Evolutionary conservation across 179 eudicot genomes (phyloP).

Genomic region (Beta lomatogona): DNA sequence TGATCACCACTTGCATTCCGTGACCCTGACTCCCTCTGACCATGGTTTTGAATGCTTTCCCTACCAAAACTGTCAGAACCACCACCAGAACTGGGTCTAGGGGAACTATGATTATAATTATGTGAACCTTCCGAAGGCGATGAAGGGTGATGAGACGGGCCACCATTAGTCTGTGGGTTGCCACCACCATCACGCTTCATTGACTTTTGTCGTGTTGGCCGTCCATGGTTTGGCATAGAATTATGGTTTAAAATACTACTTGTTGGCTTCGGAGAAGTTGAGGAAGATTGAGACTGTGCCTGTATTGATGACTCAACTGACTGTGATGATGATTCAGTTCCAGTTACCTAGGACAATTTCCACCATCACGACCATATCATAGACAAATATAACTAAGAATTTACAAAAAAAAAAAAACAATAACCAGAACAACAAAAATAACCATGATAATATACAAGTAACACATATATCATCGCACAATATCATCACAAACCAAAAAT

Average conservation of each 20-base stretch:
- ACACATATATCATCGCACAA: not conserved
- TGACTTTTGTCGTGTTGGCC: conserved; percentile 60
- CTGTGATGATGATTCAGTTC: conserved; percentile 21
- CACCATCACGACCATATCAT: conserved; percentile 7
- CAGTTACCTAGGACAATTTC: conserved; percentile 46
- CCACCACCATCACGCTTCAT: conserved; percentile 65
- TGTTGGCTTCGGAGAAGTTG: conserved; percentile 49
- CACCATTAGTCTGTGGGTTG: conserved; percentile 40
- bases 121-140: conserved; percentile 39
- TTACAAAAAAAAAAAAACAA: too few species aligned
- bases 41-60: conserved; percentile 39
- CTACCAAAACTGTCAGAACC: conserved; percentile 36
- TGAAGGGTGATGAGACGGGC: conserved; percentile 41
- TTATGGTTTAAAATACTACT: conserved; percentile 42
- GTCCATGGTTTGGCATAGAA: conserved; percentile 46
- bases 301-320: conserved; percentile 17
- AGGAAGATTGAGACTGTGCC: conserved; percentile 23
- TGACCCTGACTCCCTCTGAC: conserved; percentile 36
- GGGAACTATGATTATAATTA: conserved; percentile 27
- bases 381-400: conserved; percentile 6
- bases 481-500: not conserved
- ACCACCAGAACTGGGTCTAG: conserved; percentile 43
- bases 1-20: conserved; percentile 60
- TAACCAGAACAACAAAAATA: not conserved
- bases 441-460: not conserved